Percentiles rank a stretch among this genome's conserved stretches.
Conservation (phyloP, 495 filamentous ascomycete genomes). For the Pyrenopolyporus hunteri region DNA sequence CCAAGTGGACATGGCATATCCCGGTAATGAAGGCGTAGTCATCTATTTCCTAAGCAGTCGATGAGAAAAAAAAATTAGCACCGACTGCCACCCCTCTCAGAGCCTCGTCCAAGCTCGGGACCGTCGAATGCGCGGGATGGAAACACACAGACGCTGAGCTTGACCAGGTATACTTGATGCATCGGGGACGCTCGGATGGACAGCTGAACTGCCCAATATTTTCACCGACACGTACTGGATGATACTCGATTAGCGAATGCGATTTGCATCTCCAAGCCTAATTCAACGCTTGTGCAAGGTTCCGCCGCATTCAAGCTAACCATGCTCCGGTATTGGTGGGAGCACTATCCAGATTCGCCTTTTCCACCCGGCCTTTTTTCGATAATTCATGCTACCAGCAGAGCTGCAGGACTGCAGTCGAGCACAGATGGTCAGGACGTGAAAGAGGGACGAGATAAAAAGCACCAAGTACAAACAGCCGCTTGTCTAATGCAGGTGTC, state of each 20-base stretch:
- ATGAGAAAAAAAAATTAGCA: constrained; percentile 18
- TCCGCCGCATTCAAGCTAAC: constrained; percentile 34
- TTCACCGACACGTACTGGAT: constrained; percentile 33
- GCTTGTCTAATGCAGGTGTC: constrained; percentile 27
- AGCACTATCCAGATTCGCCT: constrained; percentile 30
- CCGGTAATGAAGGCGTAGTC: constrained; percentile 11
- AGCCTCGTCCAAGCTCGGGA: constrained; percentile 21
- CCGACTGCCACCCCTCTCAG: constrained; percentile 6
- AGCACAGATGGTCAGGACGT: constrained; percentile 10
- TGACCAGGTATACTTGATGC: constrained; percentile 10
- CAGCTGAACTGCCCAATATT: constrained; percentile 35
- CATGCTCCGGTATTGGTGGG: constrained; percentile 27
- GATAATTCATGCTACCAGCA: constrained; percentile 27
- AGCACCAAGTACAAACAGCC: constrained; percentile 15
- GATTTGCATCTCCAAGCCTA: constrained; percentile 30
- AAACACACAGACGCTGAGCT: constrained; percentile 5
- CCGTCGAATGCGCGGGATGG: constrained; percentile 14
- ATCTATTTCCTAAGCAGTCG: constrained; percentile 5
- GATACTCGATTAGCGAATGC: constrained; percentile 20
- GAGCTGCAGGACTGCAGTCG: constrained; percentile 18
- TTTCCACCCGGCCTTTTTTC: constrained; percentile 33
- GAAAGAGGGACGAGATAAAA: background rate
- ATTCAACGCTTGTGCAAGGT: constrained; percentile 29
- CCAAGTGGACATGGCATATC: background rate
- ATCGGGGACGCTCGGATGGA: constrained; percentile 33